These are phyloP conservation scores for Prototheca wickerhamii DNA, from an alignment of 163 green algal genomes.

Conservation along the genomic window DNA sequence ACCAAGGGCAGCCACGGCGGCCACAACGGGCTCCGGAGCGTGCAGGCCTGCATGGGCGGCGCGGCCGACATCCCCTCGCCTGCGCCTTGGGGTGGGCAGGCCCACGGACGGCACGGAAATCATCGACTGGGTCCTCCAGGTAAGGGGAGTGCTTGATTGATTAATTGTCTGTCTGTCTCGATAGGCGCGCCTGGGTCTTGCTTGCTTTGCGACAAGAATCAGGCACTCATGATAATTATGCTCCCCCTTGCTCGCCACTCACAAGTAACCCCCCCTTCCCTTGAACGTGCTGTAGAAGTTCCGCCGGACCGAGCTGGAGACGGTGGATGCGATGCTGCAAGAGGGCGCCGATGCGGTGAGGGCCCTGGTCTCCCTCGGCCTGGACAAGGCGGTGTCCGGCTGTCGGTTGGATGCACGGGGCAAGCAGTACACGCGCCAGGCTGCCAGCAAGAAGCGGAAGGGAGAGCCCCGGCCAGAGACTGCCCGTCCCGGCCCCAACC, in stretches of 20 bases:
- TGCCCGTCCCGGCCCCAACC: no score
- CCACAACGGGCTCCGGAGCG: constrained; percentile 64
- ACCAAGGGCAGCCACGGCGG: constrained; percentile 60
- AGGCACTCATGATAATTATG: no score
- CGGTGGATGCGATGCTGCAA: constrained; percentile 31
- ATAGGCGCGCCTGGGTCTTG: no score
- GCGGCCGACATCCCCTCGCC: neutral
- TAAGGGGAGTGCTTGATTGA: no score
- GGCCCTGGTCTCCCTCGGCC: constrained; percentile 30
- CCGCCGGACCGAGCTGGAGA: neutral
- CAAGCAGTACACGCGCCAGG: neutral
- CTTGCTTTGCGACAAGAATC: no score
- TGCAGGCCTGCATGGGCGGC: neutral
- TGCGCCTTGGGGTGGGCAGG: neutral
- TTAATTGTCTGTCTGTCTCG: no score
- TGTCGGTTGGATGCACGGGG: constrained; percentile 1
- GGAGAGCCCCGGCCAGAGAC: no score
- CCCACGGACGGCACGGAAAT: neutral
- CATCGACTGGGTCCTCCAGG: neutral
- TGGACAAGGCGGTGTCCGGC: constrained; percentile 37
- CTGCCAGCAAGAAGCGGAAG: neutral
- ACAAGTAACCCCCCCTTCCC: no score
- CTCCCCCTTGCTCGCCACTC: no score
- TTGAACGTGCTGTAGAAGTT: neutral
- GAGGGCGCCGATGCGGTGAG: constrained; percentile 28